Base-by-base conservation (phyloP, 257 asterid genomes). In the Striga asiatica region DNA sequence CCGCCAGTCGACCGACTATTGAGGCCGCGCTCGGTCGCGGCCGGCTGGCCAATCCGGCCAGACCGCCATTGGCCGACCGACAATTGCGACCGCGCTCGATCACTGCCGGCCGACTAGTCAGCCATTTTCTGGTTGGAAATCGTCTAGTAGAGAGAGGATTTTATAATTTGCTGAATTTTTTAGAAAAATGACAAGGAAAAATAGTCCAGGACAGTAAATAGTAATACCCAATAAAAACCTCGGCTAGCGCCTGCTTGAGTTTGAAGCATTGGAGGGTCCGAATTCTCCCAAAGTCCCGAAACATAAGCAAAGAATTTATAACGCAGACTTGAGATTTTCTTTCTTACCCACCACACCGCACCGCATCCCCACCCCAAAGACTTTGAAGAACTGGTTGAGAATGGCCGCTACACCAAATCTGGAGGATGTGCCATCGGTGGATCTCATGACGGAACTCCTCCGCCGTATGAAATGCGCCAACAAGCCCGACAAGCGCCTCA, bases 401-500 rank as follows among this genome's bases (percentile, higher is more conserved):
- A 43, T 61, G 53, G 52, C 58, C 35, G 62, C 78, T 5, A 9
- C 72, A 12, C 69, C 68, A 60, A 72, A 64, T 64, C 73, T 87
- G 71, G 96, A 87, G 50, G 93, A 83, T 65, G 83, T 83, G 49
- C 81, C 80, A 17, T 75, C 86, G 19, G 69, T 75, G 51, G 85
- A 77, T 70, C 84, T 87, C 41, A 79, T 84, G 94, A 61, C 81
- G 65, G 94, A 83, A 71, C 77, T 86, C 35, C 94, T 86, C 56
- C 84, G 89, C 71, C 94, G 94, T 19, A 68, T 87, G 79, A 87
- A 78, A 58, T 87, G 94, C 65, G 56, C 81, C 39, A 8, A 72
- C 53, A 83, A 87, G 65, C 96, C 94, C 3, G 94, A 87, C 70
- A 87, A 87, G 59, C 84, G 96, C 53, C 87, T 87, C 69, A 81